phyloP scores from a whole-genome alignment of 768 basidiomycete species.

The Pseudohyphozyma bogoriensis region DNA sequence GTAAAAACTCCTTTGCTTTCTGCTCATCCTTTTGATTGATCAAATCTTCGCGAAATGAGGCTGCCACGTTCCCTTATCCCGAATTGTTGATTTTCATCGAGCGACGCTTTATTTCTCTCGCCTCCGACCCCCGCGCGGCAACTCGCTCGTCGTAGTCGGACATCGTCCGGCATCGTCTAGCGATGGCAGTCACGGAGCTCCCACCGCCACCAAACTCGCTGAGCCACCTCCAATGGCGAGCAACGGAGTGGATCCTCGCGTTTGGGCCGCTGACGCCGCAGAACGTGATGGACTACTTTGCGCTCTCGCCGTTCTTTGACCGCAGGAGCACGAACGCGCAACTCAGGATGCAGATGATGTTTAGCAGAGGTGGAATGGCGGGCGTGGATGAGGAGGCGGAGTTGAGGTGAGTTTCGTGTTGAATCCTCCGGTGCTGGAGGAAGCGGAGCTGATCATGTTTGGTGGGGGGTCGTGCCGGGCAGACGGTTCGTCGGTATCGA shows the following conservation, averaged over 20 bases:
- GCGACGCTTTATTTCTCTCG: too few species aligned
- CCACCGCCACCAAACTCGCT: too few species aligned
- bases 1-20: too few species aligned
- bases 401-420: conserved; percentile 49
- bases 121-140: too few species aligned
- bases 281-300: conserved; percentile 82
- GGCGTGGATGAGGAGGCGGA: conserved; percentile 62
- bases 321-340: conserved; percentile 88
- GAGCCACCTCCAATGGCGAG: conserved; percentile 13
- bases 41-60: too few species aligned
- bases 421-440: neutral
- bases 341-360: conserved; percentile 85
- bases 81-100: too few species aligned
- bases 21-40: too few species aligned
- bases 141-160: too few species aligned
- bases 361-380: conserved; percentile 51
- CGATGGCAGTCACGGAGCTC: too few species aligned
- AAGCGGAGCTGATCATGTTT: neutral
- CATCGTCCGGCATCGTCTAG: too few species aligned
- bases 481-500: conserved; percentile 68
- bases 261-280: conserved; percentile 59
- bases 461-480: neutral
- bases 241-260: conserved; percentile 30
- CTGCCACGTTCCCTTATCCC: too few species aligned
- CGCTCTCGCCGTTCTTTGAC: conserved; percentile 85